Evolutionary conservation across 2,329 filamentous ascomycete genomes (phyloP).

Genomic region (Pestalotiopsis sp.): DNA sequence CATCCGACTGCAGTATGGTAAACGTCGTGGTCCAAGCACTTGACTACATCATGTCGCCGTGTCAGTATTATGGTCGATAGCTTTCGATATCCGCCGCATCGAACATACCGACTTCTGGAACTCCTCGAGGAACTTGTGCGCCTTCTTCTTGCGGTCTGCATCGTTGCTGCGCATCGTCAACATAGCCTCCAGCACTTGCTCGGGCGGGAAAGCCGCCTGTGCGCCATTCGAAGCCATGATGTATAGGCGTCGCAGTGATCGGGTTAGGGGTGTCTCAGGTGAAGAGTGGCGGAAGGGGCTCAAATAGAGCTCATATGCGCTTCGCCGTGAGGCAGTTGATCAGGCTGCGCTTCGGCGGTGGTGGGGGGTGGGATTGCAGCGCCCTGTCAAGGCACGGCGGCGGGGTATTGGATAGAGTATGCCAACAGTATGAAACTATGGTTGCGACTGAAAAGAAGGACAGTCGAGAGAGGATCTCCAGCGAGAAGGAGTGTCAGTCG

Average conservation of each 20-base stretch:
- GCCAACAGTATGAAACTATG: background rate
- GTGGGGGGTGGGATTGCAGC: background rate
- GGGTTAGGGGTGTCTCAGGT: background rate
- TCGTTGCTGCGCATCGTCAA: constrained; percentile 88
- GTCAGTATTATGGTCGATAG: background rate
- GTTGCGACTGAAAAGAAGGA: background rate
- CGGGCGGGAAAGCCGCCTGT: constrained; percentile 74
- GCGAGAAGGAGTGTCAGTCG: background rate
- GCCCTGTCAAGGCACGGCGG: background rate
- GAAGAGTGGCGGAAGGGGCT: background rate
- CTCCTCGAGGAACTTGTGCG: constrained; percentile 86
- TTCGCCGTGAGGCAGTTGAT: background rate
- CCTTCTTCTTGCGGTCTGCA: constrained; percentile 81
- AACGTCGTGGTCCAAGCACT: constrained; percentile 91
- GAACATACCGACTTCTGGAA: constrained; percentile 95
- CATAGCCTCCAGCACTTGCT: constrained; percentile 79
- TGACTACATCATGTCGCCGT: constrained; percentile 54
- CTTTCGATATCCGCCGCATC: background rate
- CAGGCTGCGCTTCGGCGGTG: background rate
- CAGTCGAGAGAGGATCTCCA: background rate
- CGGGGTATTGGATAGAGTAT: background rate
- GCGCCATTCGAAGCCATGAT: constrained; percentile 66
- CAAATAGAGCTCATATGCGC: background rate
- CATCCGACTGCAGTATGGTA: constrained; percentile 79
- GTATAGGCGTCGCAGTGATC: constrained; percentile 4